Percentiles rank a stretch among this genome's conserved stretches.
phyloP scores from a whole-genome alignment of 495 filamentous ascomycete genomes.

The Amphirosellinia nigrospora region DNA sequence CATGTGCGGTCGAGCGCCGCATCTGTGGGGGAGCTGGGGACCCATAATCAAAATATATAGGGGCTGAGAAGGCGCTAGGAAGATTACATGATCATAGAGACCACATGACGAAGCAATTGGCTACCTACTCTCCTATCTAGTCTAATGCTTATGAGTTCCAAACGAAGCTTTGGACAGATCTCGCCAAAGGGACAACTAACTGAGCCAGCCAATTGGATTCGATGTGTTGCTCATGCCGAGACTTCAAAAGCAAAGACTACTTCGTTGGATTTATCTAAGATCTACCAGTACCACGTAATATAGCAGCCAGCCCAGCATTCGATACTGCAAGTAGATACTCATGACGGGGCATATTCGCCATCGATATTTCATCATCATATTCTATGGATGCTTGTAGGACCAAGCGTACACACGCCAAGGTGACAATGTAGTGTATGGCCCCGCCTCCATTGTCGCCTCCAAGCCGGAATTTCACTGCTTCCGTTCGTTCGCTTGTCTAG shows the following conservation, averaged over 20 bases:
- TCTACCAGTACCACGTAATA: neutral
- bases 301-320: neutral
- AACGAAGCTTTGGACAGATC: slow-evolving; percentile 4
- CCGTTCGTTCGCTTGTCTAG: neutral
- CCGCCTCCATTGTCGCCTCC: neutral
- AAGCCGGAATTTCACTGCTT: slow-evolving; percentile 15
- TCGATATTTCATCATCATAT: neutral
- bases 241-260: neutral
- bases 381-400: slow-evolving; percentile 10
- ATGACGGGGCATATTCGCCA: slow-evolving; percentile 1
- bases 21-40: neutral
- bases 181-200: neutral
- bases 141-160: slow-evolving; percentile 1
- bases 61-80: neutral
- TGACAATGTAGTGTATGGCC: slow-evolving; percentile 2
- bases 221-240: neutral
- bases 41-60: neutral
- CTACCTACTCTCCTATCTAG: neutral
- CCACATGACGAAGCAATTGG: slow-evolving; percentile 2
- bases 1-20: neutral
- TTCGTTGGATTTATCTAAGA: neutral
- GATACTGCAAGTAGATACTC: neutral
- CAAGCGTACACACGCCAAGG: neutral
- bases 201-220: slow-evolving; percentile 1
- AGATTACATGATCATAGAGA: neutral